Base-by-base conservation (phyloP, 495 filamentous ascomycete species). In the Penicillium turbatum region DNA sequence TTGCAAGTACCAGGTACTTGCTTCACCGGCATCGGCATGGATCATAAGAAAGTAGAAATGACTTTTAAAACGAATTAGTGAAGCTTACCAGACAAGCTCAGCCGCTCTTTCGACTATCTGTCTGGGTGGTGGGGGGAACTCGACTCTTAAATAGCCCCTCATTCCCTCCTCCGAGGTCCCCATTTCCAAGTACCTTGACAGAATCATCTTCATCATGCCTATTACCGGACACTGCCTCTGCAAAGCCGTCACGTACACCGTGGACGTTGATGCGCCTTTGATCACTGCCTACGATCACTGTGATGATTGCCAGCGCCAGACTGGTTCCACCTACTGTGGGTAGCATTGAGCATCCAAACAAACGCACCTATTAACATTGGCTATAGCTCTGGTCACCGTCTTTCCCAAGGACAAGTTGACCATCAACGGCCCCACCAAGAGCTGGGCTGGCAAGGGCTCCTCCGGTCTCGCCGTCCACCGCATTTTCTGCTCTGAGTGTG, bases 241-340 rank as follows among this genome's bases (percentile, higher is more conserved):
- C 76, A 81, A 82, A 59, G 77, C 80, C 56, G 82, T 86, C 71
- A 87, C 79, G 51, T 86, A 84, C 77, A 77, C 69, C 55, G 76
- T 73, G 39, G 79, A 80, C 62, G 64, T 79, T 27, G 80, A 83
- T 12, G 58, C 67, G 12, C 83, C 83, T 36, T 34, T 79, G 48
- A 41, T 82, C 55, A 79, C 78, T 27, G 83, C 74, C 58, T 86
- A 86, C 63, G 84, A 87, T 60, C 84, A 87, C 73, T 87, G 84
- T 61, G 84, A 87, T 59, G 84, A 86, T 66, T 87, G 84, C 75
- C 84, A 87, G 65, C 82, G 84, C 59, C 84, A 87, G 68, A 76
- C 72, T 46, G 84, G 84, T 49, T 85, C 82, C 7, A 84, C 82
- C 51, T 87, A 87, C 65, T 87, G 83, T 86, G 68, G 10, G 61